Evolutionary conservation across 768 basidiomycete species (phyloP), one percentile per base, ranked within the genome.

Genomic region (Suillus cothurnatus): DNA sequence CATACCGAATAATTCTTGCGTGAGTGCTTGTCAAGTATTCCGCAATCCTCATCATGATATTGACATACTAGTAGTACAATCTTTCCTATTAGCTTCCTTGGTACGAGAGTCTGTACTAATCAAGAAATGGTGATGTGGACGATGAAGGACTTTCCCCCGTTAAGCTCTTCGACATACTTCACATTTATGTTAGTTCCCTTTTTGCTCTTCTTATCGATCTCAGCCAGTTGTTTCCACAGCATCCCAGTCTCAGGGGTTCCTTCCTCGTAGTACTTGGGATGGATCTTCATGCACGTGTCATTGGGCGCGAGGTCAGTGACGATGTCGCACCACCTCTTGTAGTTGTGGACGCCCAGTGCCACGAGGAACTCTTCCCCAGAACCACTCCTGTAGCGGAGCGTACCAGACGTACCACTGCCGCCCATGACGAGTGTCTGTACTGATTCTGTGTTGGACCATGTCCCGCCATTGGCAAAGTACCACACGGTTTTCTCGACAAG

Each of bases 381-480:
- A 57, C 72, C 72, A 9, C 69, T 66, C 32, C 47, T 36, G 70
- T 81, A 74, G 61, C 78, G 78, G 26, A 83, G 61, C 9, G 71
- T 70, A 14, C 82, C 79, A 17, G 79, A 81, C 0, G 80, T 81
- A 39, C 80, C 81, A 64, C 80, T 82, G 3, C 75, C 76, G 32
- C 70, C 72, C 74, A 81, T 80, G 59, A 36, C 72, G 65, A 82
- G 76, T 21, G 70, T 72, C 57, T 61, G 64, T 31, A 32, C 31
- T 3, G 67, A 76, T 59, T 73, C 47, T 12, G 34, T 38, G 31
- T 71, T 47, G 41, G 62, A 63, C 78, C 80, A 81, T 19, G 71
- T 73, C 52, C 80, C 79, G 19, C 61, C 43, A 9, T 26, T 32
- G 31, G 52, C 53, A 21, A 32, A 55, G 19, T 32, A 6, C 57